Evolutionary conservation across 169 alveolate species (phyloP), one percentile per base, ranked within the genome.

Genomic region (Haemoproteus tartakovskyi): DNA sequence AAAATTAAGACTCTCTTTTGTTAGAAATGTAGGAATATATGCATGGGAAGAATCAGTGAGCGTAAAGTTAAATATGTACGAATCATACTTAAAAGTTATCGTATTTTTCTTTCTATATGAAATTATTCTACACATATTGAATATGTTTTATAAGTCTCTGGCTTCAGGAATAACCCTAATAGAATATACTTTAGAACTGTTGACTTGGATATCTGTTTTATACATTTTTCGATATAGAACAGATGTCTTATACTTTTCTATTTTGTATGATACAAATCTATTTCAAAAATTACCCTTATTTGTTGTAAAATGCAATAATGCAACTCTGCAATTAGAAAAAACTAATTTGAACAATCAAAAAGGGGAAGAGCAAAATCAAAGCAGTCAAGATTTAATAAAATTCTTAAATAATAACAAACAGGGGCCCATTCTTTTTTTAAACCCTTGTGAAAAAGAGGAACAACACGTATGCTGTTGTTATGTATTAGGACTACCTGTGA

Each of bases 121-220:
- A 41, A 74, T 74, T 5, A 16, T 56, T 4, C 16, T 74, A 11
- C 78, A 74, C 6, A 16, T 36, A 18, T 38, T 74, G 22, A 74
- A 56, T 14, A 37, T 50, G 16, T 9, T 50, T 16, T 74, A 57
- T 14, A 74, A 33, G 1, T 30, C 36, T 18, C 21, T 33, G n/a
- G 30, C 60, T 2, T 52, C 47, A 1, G 46, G 50, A 46, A n/a
- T 74, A 4, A 50, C 61, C 2, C 43, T 74, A 26, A 33, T 74
- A 24, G 78, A 74, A 37, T 54, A 74, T 45, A 61, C 84, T 5
- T 29, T 54, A 3, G 84, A 74, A 26, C 36, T 74, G 22, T 16
- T 74, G 30, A 51, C 46, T 21, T 74, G 84, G 84, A 45, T 62
- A 33, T 54, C 57, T 14, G 62, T 74, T 5, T 51, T 74, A 47